A percentile compares a stretch with the other conserved stretches of the same genome.
Conservation (phyloP, 169 alveolate species). For the Ichthyophthirius multifiliis region DNA sequence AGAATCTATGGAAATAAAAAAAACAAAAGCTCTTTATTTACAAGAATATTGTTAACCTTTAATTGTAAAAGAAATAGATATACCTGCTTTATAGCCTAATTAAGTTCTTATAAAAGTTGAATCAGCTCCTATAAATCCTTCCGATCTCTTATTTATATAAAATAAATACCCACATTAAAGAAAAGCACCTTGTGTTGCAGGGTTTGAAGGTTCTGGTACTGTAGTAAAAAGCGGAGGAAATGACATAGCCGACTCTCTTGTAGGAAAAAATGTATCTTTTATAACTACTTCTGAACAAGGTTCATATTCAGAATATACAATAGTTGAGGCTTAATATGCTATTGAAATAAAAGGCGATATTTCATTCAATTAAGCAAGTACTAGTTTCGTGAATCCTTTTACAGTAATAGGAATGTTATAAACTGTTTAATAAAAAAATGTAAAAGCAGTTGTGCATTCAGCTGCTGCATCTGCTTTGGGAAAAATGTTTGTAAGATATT, state of each 20-base stretch:
- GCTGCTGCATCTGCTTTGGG: constrained; percentile 76
- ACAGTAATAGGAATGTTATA: constrained; percentile 68
- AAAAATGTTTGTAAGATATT: constrained; percentile 55
- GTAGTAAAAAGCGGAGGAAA: constrained; percentile 46
- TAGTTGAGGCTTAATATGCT: constrained; percentile 31
- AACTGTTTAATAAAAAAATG: constrained; percentile 38
- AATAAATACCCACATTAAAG: constrained; percentile 27
- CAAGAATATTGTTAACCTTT: no score
- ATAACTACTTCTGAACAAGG: constrained; percentile 28
- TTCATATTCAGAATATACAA: constrained; percentile 52
- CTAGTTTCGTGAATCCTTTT: constrained; percentile 65
- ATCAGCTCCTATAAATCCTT: constrained; percentile 49
- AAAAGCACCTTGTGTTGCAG: constrained; percentile 42
- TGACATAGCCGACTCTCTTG: background rate
- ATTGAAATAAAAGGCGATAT: constrained; percentile 40
- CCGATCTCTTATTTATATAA: constrained; percentile 35
- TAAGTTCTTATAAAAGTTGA: constrained; percentile 65
- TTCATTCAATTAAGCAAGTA: constrained; percentile 55
- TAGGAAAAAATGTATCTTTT: constrained; percentile 46
- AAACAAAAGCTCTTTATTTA: no score
- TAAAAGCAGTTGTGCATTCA: constrained; percentile 62
- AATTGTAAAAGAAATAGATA: constrained; percentile 39
- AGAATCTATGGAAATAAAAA: no score
- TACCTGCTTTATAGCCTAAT: constrained; percentile 52
- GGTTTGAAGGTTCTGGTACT: constrained; percentile 55